phyloP scores from a whole-genome alignment of 2,329 filamentous ascomycete genomes.

The Pseudogymnoascus sp. region DNA sequence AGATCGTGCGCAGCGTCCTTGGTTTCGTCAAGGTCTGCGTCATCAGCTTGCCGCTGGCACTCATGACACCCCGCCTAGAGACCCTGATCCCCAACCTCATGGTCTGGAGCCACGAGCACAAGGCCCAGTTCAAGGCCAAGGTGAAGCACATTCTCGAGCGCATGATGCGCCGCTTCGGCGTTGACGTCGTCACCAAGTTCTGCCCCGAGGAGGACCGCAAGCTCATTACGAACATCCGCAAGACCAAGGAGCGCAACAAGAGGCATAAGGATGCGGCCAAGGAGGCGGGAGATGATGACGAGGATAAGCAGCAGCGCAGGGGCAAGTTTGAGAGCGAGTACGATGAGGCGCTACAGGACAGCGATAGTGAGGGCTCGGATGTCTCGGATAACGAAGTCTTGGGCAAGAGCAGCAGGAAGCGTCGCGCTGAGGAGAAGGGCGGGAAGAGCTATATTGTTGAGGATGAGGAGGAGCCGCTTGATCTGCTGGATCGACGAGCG shows the following conservation, averaged over 20 bases:
- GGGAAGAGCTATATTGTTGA: constrained; percentile 82
- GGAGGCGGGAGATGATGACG: constrained; percentile 47
- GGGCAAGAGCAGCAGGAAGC: constrained; percentile 37
- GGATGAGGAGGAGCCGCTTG: constrained; percentile 88
- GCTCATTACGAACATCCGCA: constrained; percentile 87
- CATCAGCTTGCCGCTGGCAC: constrained; percentile 69
- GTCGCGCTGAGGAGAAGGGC: constrained; percentile 39
- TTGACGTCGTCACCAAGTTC: constrained; percentile 67
- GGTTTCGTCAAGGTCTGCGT: constrained; percentile 96
- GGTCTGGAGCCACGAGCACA: constrained; percentile 96
- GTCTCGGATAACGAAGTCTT: constrained; percentile 53
- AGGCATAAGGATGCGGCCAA: constrained; percentile 69
- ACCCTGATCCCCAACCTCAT: constrained; percentile 82
- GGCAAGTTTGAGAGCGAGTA: constrained; percentile 83
- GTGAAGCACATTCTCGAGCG: constrained; percentile 97
- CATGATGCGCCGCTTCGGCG: constrained; percentile 85
- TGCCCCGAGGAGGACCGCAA: constrained; percentile 84
- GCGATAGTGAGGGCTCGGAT: constrained; percentile 52
- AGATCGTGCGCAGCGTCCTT: constrained; percentile 89
- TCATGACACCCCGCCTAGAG: constrained; percentile 69
- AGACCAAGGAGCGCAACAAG: constrained; percentile 86
- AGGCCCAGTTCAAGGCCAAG: constrained; percentile 92
- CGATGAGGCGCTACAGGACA: constrained; percentile 79
- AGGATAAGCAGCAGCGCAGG: constrained; percentile 43
- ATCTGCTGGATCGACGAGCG: constrained; percentile 81